Conservation (phyloP, 192 early-diverging fungal species). For the Ambispora gerdemannii region DNA sequence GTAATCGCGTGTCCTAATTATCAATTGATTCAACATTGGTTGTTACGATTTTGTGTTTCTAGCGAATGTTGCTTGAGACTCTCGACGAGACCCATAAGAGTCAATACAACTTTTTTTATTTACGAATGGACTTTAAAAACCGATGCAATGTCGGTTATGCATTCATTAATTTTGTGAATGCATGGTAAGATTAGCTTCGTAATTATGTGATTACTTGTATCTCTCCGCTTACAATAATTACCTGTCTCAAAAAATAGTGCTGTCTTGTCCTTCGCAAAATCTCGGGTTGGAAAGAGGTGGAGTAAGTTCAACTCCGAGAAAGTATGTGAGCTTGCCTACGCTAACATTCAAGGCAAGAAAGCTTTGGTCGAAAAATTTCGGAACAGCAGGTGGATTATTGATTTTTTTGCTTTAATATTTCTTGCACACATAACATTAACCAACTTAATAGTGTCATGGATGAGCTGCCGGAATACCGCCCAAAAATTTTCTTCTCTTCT, state of each 20-base stretch:
- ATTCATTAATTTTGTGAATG: slow-evolving; percentile 69
- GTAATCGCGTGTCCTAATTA: too few relatives aligned
- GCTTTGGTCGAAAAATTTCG: slow-evolving; percentile 75
- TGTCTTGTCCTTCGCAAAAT: slow-evolving; percentile 62
- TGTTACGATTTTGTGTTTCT: slow-evolving; percentile 8
- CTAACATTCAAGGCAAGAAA: slow-evolving; percentile 72
- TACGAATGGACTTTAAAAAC: slow-evolving; percentile 86
- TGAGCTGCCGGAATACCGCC: slow-evolving; percentile 68
- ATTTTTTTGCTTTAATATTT: too few relatives aligned
- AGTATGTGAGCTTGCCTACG: slow-evolving; percentile 68
- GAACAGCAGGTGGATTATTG: slow-evolving; percentile 59
- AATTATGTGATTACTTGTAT: slow-evolving; percentile 5
- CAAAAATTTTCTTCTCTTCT: slow-evolving; percentile 67
- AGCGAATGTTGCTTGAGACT: slow-evolving; percentile 73
- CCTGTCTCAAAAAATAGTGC: too few relatives aligned
- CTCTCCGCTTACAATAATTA: too few relatives aligned
- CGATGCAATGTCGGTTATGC: slow-evolving; percentile 85
- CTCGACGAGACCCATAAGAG: slow-evolving; percentile 69
- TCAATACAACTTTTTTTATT: slow-evolving; percentile 74
- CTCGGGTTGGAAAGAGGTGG: slow-evolving; percentile 76
- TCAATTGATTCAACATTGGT: neutral
- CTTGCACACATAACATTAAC: too few relatives aligned
- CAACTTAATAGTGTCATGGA: slow-evolving; percentile 64
- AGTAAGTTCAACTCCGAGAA: slow-evolving; percentile 78
- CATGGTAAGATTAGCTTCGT: slow-evolving; percentile 37